Evolutionary conservation across 208 protist genomes (phyloP), one percentile per base, ranked within the genome.

Genomic region (Leishmania guyanensis): DNA sequence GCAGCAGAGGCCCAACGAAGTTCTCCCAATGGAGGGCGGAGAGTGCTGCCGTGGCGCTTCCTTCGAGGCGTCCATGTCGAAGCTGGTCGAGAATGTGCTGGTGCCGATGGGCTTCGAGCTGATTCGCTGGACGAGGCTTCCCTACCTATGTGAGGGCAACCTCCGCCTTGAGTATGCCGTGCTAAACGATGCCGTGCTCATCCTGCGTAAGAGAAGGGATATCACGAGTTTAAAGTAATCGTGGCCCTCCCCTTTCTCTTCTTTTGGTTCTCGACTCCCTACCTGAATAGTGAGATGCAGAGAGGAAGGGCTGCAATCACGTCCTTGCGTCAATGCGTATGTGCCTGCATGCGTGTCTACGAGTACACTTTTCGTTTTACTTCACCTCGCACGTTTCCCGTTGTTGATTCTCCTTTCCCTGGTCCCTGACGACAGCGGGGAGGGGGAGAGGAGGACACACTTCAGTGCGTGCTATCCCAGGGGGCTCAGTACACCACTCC

Each of bases 111-210:
- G 94, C 5, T 95, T 96, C 80, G 90, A 92, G 72, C 50, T 97
- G n/a, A 81, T 95, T 64, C 92, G 94, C 22, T 97, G 94, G 93
- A 94, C 89, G 26, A 86, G 88, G 77, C 69, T 96, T 71, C 94
- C 94, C 16, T 97, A 97, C 86, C 76, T 97, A 26, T 95, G 91
- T 78, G 90, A 96, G 83, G 94, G 94, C 8, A 96, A 94, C 81
- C 71, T 92, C n/a, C 73, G 77, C 51, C 73, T 90, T 56, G 90
- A 94, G 87, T 97, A 96, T 78, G 89, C 90, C 3, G 69, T 94
- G 46, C 86, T 97, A 62, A 75, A 94, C 77, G 94, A 97, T 65
- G 94, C 94, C 4, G 92, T 97, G 10, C 81, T 97, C 14, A 88
- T 97, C 50, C 76, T 97, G n/a, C 66, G 68, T 6, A 85, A 81